These are phyloP conservation scores for Coemansia sp. DNA, from an alignment of 192 early-diverging fungal genomes.

Conservation along the genomic window DNA sequence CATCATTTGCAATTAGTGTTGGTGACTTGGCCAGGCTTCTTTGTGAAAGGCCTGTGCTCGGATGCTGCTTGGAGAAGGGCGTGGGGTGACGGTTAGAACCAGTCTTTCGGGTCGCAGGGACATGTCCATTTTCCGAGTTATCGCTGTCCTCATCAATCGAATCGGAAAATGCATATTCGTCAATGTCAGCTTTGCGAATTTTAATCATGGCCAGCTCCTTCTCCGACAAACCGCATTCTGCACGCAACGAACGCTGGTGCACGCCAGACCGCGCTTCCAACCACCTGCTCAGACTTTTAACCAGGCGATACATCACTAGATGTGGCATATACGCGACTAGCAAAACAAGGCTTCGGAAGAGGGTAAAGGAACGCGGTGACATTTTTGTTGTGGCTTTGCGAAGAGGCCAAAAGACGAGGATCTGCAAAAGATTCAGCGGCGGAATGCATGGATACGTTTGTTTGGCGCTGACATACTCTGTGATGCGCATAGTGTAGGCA, in stretches of 20 bases:
- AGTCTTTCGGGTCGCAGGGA: not conserved
- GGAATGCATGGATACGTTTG: constrained; percentile 45
- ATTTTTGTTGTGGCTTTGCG: constrained; percentile 18
- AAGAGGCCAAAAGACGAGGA: constrained; percentile 35
- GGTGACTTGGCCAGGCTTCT: constrained; percentile 2
- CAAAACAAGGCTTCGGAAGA: constrained; percentile 27
- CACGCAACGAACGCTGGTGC: constrained; percentile 18
- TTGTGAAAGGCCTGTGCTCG: not conserved
- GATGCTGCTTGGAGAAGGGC: not conserved
- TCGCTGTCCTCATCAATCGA: not conserved
- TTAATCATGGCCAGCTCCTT: constrained; percentile 33
- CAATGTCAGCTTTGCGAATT: constrained; percentile 19
- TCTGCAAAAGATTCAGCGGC: constrained; percentile 35
- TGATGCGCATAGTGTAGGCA: constrained; percentile 35
- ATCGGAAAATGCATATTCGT: constrained; percentile 19
- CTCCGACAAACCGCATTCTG: constrained; percentile 33
- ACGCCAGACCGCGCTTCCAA: constrained; percentile 31
- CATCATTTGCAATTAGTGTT: not conserved
- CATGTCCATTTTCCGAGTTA: not conserved
- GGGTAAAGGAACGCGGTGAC: constrained; percentile 23
- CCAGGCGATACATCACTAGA: constrained; percentile 17
- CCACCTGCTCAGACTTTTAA: constrained; percentile 21
- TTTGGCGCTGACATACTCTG: constrained; percentile 39
- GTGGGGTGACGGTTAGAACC: not conserved
- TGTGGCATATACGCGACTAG: constrained; percentile 33